Base-by-base conservation (phyloP, 1,284 basidiomycete species). In the Rhodofomes roseus region DNA sequence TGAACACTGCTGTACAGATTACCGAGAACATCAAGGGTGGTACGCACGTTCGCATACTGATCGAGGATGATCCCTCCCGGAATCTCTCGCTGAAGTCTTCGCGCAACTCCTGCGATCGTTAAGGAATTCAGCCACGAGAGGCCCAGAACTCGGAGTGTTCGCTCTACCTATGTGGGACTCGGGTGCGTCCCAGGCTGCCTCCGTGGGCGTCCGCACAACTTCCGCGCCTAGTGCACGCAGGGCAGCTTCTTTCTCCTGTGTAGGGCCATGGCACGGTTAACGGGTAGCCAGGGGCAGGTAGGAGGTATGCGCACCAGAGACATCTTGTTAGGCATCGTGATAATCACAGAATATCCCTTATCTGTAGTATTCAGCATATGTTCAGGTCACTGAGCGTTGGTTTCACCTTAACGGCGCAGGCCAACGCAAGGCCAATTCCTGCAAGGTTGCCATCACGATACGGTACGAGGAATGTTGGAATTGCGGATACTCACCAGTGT, bases 271-370 rank as follows among this genome's bases (percentile, higher is more conserved):
- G 22, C 16, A 43, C 25, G n/a, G 44, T 57, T 16, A 20, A 56
- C 20, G 34, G 22, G 37, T 22, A 16, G 41, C 11, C 37, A 25
- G 22, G n/a, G 40, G 34, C 50, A 50, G 39, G 40, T 18, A 9
- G 29, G 34, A 51, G 12, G 55, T 4, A 54, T 36, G 73, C 82
- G 58, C 60, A 87, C 86, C 60, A 89, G 76, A 4, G 92, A 95
- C 96, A 98, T 99, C 79, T 98, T 99, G 71, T 95, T 89, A 53
- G 96, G 96, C 71, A 97, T 79, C 59, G 94, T 96, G 74, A 99
- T 99, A 72, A 99, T 95, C 76, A 87, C 89, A 37, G 87, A 84
- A 82, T 92, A 93, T 77, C 90, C 90, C 90, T 92, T 86, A 85
- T 74, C 71, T 85, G 82, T 88, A 77, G 88, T 89, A 89, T 91